These are phyloP conservation scores for Xylaria curta DNA, from an alignment of 495 filamentous ascomycete species.

Conservation along the genomic window DNA sequence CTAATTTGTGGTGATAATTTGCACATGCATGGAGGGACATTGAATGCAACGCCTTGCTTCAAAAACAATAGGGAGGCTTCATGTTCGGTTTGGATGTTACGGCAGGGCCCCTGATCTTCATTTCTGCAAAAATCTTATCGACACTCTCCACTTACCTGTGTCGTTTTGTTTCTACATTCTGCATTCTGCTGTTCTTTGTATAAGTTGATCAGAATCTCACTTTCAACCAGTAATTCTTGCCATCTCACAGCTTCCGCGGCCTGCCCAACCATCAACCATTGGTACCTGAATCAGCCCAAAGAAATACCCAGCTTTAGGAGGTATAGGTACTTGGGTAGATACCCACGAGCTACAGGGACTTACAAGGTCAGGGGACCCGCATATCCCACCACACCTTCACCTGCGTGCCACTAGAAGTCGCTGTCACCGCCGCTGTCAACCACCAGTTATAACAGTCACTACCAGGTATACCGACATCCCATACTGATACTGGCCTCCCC, in stretches of 20 bases:
- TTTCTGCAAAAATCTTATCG: neutral
- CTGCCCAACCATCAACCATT: constrained; percentile 18
- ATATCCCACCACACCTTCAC: constrained; percentile 26
- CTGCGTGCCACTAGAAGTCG: neutral
- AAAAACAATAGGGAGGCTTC: neutral
- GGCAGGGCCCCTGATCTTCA: constrained; percentile 6
- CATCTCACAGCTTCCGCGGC: neutral
- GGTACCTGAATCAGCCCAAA: constrained; percentile 27
- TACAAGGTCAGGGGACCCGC: constrained; percentile 18
- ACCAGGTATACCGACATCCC: neutral
- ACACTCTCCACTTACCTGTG: neutral
- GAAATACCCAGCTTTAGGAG: neutral
- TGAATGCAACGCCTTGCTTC: neutral
- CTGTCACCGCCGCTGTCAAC: constrained; percentile 2
- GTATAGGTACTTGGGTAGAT: neutral
- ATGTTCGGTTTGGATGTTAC: neutral
- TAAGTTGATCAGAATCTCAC: neutral
- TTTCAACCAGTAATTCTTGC: neutral
- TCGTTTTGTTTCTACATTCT: neutral
- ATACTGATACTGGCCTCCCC: neutral
- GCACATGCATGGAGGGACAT: constrained; percentile 3
- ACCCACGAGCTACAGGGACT: neutral
- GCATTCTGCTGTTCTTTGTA: neutral
- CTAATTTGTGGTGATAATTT: constrained; percentile 14
- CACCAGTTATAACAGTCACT: neutral